Evolutionary conservation across 1,284 basidiomycete genomes (phyloP).

Genomic region (Ustilago nuda): DNA sequence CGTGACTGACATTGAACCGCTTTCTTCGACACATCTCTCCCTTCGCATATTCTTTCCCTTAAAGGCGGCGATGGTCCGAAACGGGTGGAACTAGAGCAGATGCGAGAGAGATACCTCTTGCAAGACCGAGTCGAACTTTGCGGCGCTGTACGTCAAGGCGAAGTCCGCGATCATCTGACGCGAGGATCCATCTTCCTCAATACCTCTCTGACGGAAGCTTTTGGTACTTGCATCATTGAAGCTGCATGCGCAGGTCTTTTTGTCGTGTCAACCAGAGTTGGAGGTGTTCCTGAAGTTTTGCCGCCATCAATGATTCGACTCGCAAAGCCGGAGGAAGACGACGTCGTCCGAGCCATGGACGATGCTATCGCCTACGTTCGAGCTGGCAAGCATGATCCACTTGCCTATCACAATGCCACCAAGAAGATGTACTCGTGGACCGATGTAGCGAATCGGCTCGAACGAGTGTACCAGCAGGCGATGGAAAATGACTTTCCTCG

Average conservation of each 20-base stretch:
- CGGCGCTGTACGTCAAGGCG: conserved; percentile 81
- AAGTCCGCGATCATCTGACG: conserved; percentile 84
- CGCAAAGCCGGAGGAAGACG: conserved; percentile 85
- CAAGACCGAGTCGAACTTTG: conserved; percentile 91
- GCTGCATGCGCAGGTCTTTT: conserved; percentile 94
- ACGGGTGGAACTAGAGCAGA: conserved; percentile 92
- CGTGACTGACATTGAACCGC: conserved; percentile 67
- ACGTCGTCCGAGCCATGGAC: conserved; percentile 84
- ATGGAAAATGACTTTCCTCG: conserved; percentile 70
- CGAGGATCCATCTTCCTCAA: conserved; percentile 92
- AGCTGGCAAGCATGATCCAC: conserved; percentile 79
- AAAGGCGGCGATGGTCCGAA: conserved; percentile 88
- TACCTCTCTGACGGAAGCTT: conserved; percentile 94
- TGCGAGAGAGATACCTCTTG: conserved; percentile 88
- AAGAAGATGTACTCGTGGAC: conserved; percentile 88
- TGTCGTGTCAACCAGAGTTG: conserved; percentile 92
- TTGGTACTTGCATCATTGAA: conserved; percentile 95
- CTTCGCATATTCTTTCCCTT: not conserved
- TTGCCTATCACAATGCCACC: conserved; percentile 81
- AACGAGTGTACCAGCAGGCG: conserved; percentile 82
- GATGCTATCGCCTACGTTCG: conserved; percentile 81
- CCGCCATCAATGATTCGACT: conserved; percentile 94
- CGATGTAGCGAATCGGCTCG: conserved; percentile 82
- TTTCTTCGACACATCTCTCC: not conserved
- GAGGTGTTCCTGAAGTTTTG: conserved; percentile 94